Evolutionary conservation across 1,139 yeast species (phyloP).

Genomic region (Debaryomycetaceae sp.): DNA sequence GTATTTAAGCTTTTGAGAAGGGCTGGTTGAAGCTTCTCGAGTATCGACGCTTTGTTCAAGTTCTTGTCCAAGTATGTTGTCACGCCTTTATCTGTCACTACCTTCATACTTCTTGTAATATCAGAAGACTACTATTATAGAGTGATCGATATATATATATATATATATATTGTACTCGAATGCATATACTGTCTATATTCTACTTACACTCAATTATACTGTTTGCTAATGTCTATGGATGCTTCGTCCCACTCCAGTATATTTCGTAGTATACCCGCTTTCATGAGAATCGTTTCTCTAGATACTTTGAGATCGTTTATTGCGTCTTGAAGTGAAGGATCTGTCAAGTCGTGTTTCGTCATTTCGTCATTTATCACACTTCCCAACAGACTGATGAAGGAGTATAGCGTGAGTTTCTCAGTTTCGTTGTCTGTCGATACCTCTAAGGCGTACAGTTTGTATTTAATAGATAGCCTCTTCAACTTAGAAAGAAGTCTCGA

Average conservation of each 20-base stretch:
- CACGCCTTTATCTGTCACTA: conserved; percentile 25
- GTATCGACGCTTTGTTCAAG: conserved; percentile 17
- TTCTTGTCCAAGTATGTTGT: conserved; percentile 12
- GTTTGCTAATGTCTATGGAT: not conserved
- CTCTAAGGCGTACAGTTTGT: conserved; percentile 21
- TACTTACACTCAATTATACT: not conserved
- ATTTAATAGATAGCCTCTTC: conserved; percentile 29
- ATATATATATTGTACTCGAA: not conserved
- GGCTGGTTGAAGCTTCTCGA: conserved; percentile 24
- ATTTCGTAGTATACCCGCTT: not conserved
- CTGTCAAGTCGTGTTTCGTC: not conserved
- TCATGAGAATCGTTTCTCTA: conserved; percentile 15
- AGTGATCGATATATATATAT: not conserved
- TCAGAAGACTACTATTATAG: not conserved
- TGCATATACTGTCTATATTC: not conserved
- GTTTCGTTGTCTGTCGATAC: conserved; percentile 8
- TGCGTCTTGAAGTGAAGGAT: conserved; percentile 6
- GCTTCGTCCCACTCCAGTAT: not conserved
- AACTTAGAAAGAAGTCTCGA: conserved; percentile 22
- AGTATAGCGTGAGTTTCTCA: conserved; percentile 11
- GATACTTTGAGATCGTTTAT: conserved; percentile 13
- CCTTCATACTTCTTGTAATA: conserved; percentile 20
- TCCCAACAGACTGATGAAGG: conserved; percentile 18
- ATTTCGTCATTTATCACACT: conserved; percentile 10
- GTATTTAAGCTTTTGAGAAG: conserved; percentile 21